Evolutionary conservation across 768 basidiomycete genomes (phyloP).

Genomic region (Boletales sp.): DNA sequence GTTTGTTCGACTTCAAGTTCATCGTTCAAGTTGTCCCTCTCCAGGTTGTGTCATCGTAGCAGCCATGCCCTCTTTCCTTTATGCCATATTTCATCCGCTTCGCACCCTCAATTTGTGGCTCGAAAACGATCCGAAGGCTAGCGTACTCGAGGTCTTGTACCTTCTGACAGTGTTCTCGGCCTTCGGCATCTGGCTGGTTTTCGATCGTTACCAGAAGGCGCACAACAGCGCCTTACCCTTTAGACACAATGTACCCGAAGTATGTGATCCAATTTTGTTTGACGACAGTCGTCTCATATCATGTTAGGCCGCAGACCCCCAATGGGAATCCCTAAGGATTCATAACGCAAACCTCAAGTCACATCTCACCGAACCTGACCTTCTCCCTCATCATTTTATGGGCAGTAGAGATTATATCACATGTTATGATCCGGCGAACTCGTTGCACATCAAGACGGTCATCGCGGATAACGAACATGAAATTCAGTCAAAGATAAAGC

Average conservation of each 20-base stretch:
- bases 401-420: slow-evolving; percentile 72
- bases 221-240: slow-evolving; percentile 75
- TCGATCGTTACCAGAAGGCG: slow-evolving; percentile 68
- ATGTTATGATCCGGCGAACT: slow-evolving; percentile 88
- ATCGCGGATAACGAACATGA: slow-evolving; percentile 71
- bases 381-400: slow-evolving; percentile 48
- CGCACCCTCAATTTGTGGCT: slow-evolving; percentile 47
- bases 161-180: slow-evolving; percentile 68
- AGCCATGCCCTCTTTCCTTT: slow-evolving; percentile 31
- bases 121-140: slow-evolving; percentile 45
- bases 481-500: slow-evolving; percentile 68
- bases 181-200: slow-evolving; percentile 76
- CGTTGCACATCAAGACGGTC: slow-evolving; percentile 72
- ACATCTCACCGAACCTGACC: slow-evolving; percentile 52
- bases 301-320: slow-evolving; percentile 52
- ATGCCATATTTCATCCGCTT: slow-evolving; percentile 47
- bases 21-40: slow-evolving; percentile 6
- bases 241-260: slow-evolving; percentile 52
- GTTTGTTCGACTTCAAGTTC: slow-evolving; percentile 8
- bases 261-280: slow-evolving; percentile 31
- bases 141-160: slow-evolving; percentile 61
- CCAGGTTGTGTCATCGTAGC: slow-evolving; percentile 1
- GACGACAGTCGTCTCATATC: slow-evolving; percentile 14
- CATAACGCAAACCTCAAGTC: slow-evolving; percentile 58
- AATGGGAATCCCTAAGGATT: slow-evolving; percentile 54